A percentile compares a stretch with the other conserved stretches of the same genome.
These are phyloP conservation scores for Austropuccinia psidii DNA, from an alignment of 1,284 basidiomycete genomes.

Conservation along the genomic window DNA sequence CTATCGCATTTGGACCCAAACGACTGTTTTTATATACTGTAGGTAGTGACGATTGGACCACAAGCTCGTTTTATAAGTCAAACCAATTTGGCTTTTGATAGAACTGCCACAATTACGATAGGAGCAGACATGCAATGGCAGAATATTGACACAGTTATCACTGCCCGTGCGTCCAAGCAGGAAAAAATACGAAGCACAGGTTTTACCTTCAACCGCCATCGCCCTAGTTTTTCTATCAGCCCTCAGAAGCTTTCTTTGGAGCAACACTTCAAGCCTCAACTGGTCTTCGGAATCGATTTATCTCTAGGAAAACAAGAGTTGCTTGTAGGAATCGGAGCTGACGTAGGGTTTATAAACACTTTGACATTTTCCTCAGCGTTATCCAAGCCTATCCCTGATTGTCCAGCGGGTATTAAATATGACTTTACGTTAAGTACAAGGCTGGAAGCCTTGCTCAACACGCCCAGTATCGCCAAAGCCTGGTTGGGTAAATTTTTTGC, in stretches of 20 bases:
- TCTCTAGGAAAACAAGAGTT: background rate
- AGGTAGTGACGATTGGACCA: conserved; percentile 35
- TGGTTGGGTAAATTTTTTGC: background rate
- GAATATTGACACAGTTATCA: conserved; percentile 8
- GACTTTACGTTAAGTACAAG: background rate
- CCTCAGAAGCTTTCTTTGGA: conserved; percentile 5
- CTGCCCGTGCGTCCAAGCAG: background rate
- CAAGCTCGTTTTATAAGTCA: conserved; percentile 17
- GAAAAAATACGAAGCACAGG: background rate
- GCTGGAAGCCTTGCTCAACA: conserved; percentile 9
- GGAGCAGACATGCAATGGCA: conserved; percentile 23
- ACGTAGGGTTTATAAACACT: background rate
- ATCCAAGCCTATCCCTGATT: background rate
- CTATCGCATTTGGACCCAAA: too few relatives aligned
- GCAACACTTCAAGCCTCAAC: conserved; percentile 34
- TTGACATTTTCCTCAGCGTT: background rate
- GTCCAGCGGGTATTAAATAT: conserved; percentile 18
- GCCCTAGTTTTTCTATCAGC: conserved; percentile 5
- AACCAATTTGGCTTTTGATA: conserved; percentile 5
- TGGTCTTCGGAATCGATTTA: conserved; percentile 21
- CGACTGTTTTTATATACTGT: too few relatives aligned
- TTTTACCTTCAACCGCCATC: conserved; percentile 2
- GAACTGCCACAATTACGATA: conserved; percentile 17
- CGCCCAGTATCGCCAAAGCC: background rate
- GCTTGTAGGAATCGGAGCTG: conserved; percentile 17